phyloP scores from a whole-genome alignment of 805 yeast genomes.

The Blastobotrys chiropterorum region DNA sequence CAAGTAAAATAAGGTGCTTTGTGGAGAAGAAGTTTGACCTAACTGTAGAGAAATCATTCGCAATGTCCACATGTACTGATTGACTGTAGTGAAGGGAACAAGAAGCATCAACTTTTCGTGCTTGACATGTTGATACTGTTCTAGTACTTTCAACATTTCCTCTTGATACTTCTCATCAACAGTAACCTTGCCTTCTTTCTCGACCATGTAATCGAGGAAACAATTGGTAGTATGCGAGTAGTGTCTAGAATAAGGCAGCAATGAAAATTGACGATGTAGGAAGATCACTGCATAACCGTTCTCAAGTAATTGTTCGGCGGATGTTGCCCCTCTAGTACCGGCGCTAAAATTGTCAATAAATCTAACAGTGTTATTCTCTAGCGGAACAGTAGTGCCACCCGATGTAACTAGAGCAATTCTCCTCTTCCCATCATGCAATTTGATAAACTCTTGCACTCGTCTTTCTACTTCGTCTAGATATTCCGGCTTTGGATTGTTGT shows the following conservation, averaged over 20 bases:
- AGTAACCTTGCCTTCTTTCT: constrained; percentile 47
- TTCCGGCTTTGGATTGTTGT: constrained; percentile 62
- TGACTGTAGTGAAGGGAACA: constrained; percentile 90
- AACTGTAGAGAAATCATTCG: constrained; percentile 57
- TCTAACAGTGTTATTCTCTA: constrained; percentile 93
- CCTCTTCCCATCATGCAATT: constrained; percentile 42
- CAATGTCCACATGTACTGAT: constrained; percentile 84
- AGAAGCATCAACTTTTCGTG: constrained; percentile 49
- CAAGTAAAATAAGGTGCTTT: constrained; percentile 65
- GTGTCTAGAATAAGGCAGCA: constrained; percentile 88
- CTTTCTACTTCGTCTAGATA: constrained; percentile 58
- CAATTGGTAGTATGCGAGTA: constrained; percentile 76
- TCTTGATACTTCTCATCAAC: constrained; percentile 55
- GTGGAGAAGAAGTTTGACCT: constrained; percentile 32
- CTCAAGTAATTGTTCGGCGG: constrained; percentile 85
- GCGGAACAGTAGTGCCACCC: constrained; percentile 97
- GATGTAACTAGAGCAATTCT: constrained; percentile 80
- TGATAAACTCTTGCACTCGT: constrained; percentile 57
- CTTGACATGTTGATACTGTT: constrained; percentile 46
- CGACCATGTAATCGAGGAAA: constrained; percentile 75
- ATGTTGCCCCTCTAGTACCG: constrained; percentile 95
- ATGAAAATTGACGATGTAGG: constrained; percentile 84
- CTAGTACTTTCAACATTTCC: constrained; percentile 53
- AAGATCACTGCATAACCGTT: constrained; percentile 89
- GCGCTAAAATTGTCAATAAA: constrained; percentile 96